Percentiles rank a stretch among this genome's conserved stretches.
These are phyloP conservation scores for Conticribra guillardii DNA, from an alignment of 108 stramenopile species.

Conservation along the genomic window DNA sequence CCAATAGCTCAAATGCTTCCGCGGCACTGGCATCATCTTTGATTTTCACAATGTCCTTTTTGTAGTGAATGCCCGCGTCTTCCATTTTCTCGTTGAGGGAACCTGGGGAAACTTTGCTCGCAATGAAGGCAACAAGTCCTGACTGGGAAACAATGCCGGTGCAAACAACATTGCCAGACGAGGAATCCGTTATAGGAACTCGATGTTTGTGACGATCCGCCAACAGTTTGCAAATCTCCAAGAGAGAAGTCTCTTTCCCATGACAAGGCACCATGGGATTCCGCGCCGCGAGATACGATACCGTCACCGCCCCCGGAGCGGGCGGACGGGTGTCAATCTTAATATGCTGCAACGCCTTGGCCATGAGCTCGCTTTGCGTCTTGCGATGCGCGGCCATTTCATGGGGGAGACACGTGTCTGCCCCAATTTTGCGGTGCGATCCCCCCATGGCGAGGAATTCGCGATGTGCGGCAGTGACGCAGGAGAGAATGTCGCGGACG, in stretches of 20 bases:
- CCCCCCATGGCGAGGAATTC: conserved; percentile 38
- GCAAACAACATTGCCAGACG: conserved; percentile 33
- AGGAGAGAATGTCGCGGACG: conserved; percentile 56
- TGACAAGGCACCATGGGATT: conserved; percentile 43
- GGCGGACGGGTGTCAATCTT: conserved; percentile 40
- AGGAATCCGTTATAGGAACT: conserved; percentile 34
- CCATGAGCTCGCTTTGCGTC: conserved; percentile 43
- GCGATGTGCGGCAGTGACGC: conserved; percentile 47
- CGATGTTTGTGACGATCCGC: conserved; percentile 39
- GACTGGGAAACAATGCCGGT: conserved; percentile 50
- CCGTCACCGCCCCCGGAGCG: conserved; percentile 48
- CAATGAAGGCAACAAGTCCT: conserved; percentile 45
- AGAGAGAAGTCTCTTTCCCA: conserved; percentile 27
- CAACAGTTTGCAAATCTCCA: conserved; percentile 53
- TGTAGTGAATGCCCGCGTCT: conserved; percentile 47
- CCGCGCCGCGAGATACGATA: conserved; percentile 51
- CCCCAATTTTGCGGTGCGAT: conserved; percentile 35
- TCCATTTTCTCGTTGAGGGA: conserved; percentile 47
- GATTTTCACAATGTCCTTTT: conserved; percentile 45
- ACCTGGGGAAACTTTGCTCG: conserved; percentile 39
- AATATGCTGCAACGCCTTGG: conserved; percentile 50
- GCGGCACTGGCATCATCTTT: conserved; percentile 39
- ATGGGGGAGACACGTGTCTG: conserved; percentile 27
- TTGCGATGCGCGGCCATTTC: conserved; percentile 39
- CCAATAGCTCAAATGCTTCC: conserved; percentile 56